Evolutionary conservation across 768 basidiomycete species (phyloP), one percentile per base, ranked within the genome.

Genomic region (Megacollybia marginata): DNA sequence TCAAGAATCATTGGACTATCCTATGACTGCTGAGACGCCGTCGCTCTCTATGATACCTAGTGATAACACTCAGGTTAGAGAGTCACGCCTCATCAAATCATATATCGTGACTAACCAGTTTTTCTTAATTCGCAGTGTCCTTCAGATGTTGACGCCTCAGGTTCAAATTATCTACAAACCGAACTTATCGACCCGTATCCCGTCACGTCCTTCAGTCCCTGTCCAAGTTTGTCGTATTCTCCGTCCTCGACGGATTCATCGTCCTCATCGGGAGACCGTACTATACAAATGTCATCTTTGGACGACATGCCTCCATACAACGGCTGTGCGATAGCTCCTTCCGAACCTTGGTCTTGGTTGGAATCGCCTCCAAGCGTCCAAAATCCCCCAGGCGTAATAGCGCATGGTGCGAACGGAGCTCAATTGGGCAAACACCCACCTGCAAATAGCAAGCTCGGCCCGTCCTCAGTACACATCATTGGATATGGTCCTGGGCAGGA

Each of bases 171-270:
- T 28, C 44, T 16, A n/a, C 16, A 40, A 52, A 15, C 48, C 49
- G 13, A 48, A 44, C 15, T 57, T 48, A 19, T 56, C 52, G 15
- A 51, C 50, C 36, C 43, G 43, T 36, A 58, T 55, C 19, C 44
- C 6, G 54, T 49, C 31, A 51, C 57, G 40, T 61, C 59, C 43
- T 58, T 59, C 20, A 69, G 59, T 53, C 73, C 65, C 9, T 74
- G 72, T 54, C 78, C 80, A 0, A 67, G 70, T 16, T 74, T 84
- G 35, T 74, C 70, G 10, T 77, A 78, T 46, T 83, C 82, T 0
- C 82, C 82, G 0, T 74, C 79, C 1, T 75, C 80, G 4, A 80
- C 79, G 1, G 80, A 79, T 49, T 82, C 76, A 0, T 72, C 71
- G 11, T 52, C 51, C 8, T 76, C 76, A 5, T 65, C 72, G 44